These are phyloP conservation scores for Debaryomyces sp. DNA, from an alignment of 1,139 yeast species.

Conservation along the genomic window DNA sequence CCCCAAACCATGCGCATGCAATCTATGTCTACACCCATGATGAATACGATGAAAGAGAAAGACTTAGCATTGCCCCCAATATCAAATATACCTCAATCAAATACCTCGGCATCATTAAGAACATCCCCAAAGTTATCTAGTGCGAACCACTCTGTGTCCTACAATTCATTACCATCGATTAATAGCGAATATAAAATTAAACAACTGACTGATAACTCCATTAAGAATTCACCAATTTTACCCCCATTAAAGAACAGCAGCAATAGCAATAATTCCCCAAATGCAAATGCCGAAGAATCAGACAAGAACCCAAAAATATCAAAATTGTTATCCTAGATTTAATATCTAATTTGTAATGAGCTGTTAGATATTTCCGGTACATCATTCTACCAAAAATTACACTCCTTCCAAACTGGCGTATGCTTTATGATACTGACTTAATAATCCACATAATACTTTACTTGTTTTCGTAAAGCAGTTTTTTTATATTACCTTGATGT, in stretches of 20 bases:
- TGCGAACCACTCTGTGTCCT: slow-evolving; percentile 9
- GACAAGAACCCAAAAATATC: slow-evolving; percentile 36
- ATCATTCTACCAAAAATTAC: neutral
- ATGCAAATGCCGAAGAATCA: slow-evolving; percentile 4
- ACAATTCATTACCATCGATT: slow-evolving; percentile 8
- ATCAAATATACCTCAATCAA: slow-evolving; percentile 3
- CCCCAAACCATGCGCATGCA: slow-evolving; percentile 6
- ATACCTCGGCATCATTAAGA: neutral
- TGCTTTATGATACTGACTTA: neutral
- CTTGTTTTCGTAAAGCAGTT: neutral
- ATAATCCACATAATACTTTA: neutral
- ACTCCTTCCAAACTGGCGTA: neutral
- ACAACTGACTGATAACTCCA: neutral
- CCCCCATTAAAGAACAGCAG: slow-evolving; percentile 9
- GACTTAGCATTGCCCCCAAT: slow-evolving; percentile 6
- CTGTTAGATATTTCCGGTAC: neutral
- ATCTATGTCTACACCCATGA: neutral
- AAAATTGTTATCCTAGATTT: slow-evolving; percentile 26
- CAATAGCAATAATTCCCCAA: neutral
- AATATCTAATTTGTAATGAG: neutral
- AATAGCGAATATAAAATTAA: neutral
- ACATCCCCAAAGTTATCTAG: slow-evolving; percentile 7
- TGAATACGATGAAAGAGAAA: slow-evolving; percentile 1
- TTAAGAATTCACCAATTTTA: slow-evolving; percentile 9
- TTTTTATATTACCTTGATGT: neutral